phyloP scores from a whole-genome alignment of 768 basidiomycete species.

The Suillus luteus region DNA sequence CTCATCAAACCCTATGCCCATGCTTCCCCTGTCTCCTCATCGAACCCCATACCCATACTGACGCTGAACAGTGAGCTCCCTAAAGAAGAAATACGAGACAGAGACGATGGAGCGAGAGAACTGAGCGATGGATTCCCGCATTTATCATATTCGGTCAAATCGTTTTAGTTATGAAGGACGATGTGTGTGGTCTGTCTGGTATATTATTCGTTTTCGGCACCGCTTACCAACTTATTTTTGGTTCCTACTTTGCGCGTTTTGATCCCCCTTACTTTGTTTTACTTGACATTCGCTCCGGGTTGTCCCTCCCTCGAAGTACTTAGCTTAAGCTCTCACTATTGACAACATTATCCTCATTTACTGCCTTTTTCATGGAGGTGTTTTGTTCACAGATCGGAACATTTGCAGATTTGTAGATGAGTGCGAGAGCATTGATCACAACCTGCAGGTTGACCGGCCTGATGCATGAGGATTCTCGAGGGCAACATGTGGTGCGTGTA shows the following conservation, averaged over 20 bases:
- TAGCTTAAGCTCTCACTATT: not conserved
- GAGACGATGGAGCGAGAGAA: constrained; percentile 65
- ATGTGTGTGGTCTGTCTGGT: not conserved
- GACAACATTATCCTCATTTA: constrained; percentile 1
- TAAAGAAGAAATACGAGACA: constrained; percentile 81
- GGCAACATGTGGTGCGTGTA: no score
- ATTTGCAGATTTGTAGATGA: no score
- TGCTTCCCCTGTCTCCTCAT: no score
- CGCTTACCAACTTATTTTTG: not conserved
- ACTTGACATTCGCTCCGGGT: not conserved
- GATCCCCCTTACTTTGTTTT: not conserved
- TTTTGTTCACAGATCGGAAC: not conserved
- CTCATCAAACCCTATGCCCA: no score
- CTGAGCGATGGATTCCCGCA: constrained; percentile 17
- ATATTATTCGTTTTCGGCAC: not conserved
- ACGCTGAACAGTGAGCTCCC: constrained; percentile 58
- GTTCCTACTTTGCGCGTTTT: not conserved
- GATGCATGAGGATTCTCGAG: no score
- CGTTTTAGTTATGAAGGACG: not conserved
- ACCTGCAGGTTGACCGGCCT: no score
- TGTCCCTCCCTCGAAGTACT: not conserved
- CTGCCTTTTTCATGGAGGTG: not conserved
- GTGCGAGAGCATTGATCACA: no score
- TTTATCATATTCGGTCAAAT: not conserved
- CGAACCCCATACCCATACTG: not conserved